phyloP scores from a whole-genome alignment of 2,329 filamentous ascomycete genomes.

The Penicillium sclerotiorum region DNA sequence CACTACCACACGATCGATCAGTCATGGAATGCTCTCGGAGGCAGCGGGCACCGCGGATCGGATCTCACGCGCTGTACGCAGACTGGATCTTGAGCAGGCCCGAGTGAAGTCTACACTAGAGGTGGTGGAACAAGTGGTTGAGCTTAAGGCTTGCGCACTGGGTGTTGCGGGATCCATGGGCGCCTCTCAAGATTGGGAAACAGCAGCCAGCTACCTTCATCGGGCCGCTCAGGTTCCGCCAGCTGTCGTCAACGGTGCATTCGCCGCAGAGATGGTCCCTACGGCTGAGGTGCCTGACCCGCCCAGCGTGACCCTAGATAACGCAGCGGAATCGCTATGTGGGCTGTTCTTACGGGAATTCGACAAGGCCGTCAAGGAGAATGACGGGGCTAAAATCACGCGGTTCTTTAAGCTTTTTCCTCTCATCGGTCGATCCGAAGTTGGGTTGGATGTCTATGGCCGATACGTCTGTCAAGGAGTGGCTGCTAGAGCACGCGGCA shows the following conservation, averaged over 20 bases:
- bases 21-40: conserved; percentile 85
- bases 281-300: conserved; percentile 94
- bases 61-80: conserved; percentile 83
- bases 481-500: conserved; percentile 76
- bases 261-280: conserved; percentile 89
- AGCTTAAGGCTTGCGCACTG: conserved; percentile 94
- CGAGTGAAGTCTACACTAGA: conserved; percentile 86
- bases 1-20: conserved; percentile 78
- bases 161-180: conserved; percentile 97
- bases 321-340: conserved; percentile 86
- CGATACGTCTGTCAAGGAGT: conserved; percentile 96
- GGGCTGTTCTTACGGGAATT: conserved; percentile 92
- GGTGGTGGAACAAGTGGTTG: conserved; percentile 93
- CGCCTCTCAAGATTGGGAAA: conserved; percentile 97
- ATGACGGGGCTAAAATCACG: conserved; percentile 86
- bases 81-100: conserved; percentile 86
- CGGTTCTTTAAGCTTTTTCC: conserved; percentile 98
- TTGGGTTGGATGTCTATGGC: conserved; percentile 92
- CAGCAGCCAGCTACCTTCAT: conserved; percentile 84
- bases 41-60: conserved; percentile 83
- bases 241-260: conserved; percentile 77
- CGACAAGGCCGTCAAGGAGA: conserved; percentile 82
- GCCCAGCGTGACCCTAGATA: conserved; percentile 82
- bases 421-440: conserved; percentile 83
- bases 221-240: conserved; percentile 79